Evolutionary conservation across 768 basidiomycete genomes (phyloP).

Genomic region (Boletus rubropictus): DNA sequence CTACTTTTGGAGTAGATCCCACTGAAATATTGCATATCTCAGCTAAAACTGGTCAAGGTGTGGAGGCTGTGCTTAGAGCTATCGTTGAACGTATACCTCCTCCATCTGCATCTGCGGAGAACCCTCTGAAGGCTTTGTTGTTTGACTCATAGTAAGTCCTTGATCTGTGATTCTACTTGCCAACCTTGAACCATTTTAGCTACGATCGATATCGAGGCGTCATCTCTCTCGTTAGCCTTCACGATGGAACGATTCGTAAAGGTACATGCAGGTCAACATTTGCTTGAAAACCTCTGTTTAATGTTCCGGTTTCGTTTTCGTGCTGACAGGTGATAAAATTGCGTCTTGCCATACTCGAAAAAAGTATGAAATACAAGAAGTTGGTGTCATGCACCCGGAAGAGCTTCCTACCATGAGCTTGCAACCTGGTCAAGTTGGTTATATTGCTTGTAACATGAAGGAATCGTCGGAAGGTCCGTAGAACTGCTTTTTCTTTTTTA

Average conservation of each 20-base stretch:
- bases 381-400: conserved; percentile 88
- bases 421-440: conserved; percentile 79
- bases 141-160: conserved; percentile 83
- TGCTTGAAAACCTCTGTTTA: neutral
- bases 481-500: neutral
- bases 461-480: conserved; percentile 81
- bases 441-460: conserved; percentile 96
- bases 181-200: conserved; percentile 35
- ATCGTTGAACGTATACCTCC: conserved; percentile 83
- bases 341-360: conserved; percentile 78
- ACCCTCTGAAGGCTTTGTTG: conserved; percentile 74
- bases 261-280: conserved; percentile 38
- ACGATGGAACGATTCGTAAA: conserved; percentile 75
- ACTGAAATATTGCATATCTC: conserved; percentile 73
- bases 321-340: conserved; percentile 75
- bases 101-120: conserved; percentile 49
- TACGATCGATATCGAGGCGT: conserved; percentile 96
- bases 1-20: conserved; percentile 77
- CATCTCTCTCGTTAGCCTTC: conserved; percentile 82
- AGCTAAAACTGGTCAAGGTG: conserved; percentile 88
- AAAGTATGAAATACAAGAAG: conserved; percentile 81
- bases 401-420: conserved; percentile 68
- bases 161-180: neutral
- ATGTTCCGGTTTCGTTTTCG: neutral
- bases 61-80: conserved; percentile 69